These are phyloP conservation scores for Chlamydomonas sp. DNA, from an alignment of 139 green algal species.

Conservation along the genomic window DNA sequence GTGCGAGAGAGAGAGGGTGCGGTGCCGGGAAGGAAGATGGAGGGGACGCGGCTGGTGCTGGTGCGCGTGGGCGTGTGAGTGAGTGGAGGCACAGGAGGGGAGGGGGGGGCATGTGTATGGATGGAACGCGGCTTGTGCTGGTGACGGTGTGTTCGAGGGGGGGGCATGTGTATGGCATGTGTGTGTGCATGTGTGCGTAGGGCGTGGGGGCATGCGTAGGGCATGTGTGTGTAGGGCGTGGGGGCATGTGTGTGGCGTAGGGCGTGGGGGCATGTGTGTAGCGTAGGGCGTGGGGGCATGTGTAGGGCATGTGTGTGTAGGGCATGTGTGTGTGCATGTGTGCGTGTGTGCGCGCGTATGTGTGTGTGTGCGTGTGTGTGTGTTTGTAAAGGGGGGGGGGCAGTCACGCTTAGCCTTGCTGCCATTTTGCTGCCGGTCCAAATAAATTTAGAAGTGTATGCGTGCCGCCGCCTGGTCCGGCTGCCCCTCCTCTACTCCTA, in stretches of 20 bases:
- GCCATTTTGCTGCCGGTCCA: no score
- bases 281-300: background rate
- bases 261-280: background rate
- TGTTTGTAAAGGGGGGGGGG: background rate
- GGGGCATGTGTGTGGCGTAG: background rate
- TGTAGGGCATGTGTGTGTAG: background rate
- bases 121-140: background rate
- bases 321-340: background rate
- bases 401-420: no score
- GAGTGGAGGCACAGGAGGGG: background rate
- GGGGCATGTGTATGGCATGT: background rate
- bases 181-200: constrained; percentile 3
- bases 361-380: background rate
- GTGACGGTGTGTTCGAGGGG: background rate
- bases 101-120: background rate
- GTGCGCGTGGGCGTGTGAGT: background rate
- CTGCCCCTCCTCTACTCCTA: no score
- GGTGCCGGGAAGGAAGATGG: background rate
- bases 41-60: background rate
- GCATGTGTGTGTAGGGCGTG: background rate
- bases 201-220: background rate
- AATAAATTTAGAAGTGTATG: background rate
- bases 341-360: background rate
- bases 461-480: background rate
- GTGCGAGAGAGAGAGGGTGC: no score